Conservation (phyloP, 2,329 filamentous ascomycete species). For the Ophidiomyces ophidiicola region DNA sequence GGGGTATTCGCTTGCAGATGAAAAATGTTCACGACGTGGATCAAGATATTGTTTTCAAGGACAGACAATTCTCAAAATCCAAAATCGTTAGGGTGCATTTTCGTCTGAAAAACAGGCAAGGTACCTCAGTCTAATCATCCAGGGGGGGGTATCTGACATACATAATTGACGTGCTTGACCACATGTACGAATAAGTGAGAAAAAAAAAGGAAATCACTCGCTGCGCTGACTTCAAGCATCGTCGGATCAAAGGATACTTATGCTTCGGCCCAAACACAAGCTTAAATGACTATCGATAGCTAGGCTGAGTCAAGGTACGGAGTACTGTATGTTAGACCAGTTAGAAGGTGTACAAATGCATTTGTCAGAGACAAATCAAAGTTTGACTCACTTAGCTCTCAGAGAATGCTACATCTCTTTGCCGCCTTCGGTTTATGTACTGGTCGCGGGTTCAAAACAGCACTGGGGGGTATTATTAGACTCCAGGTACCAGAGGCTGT, state of each 20-base stretch:
- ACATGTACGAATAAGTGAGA: constrained; percentile 4
- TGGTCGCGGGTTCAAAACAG: constrained; percentile 39
- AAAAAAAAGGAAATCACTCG: neutral
- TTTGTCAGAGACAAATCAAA: neutral
- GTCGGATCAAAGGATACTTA: neutral
- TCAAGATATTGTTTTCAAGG: neutral
- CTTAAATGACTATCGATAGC: neutral
- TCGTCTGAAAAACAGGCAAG: neutral
- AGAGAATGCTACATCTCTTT: constrained; percentile 25
- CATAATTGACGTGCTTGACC: neutral
- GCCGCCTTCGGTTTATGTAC: constrained; percentile 35
- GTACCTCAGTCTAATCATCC: constrained; percentile 1
- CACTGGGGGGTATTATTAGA: constrained; percentile 22
- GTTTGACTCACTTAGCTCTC: neutral
- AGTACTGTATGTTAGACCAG: neutral
- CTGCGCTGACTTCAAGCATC: constrained; percentile 3
- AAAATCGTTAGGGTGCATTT: neutral
- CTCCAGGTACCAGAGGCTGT: neutral
- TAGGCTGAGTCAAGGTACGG: neutral
- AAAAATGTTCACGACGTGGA: neutral
- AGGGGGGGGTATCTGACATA: constrained; percentile 8
- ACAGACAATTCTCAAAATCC: neutral
- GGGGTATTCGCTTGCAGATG: neutral
- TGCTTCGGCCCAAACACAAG: neutral
- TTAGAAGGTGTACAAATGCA: neutral